Base-by-base conservation (phyloP, 805 yeast genomes). In the Wickerhamomyces silvicola region DNA sequence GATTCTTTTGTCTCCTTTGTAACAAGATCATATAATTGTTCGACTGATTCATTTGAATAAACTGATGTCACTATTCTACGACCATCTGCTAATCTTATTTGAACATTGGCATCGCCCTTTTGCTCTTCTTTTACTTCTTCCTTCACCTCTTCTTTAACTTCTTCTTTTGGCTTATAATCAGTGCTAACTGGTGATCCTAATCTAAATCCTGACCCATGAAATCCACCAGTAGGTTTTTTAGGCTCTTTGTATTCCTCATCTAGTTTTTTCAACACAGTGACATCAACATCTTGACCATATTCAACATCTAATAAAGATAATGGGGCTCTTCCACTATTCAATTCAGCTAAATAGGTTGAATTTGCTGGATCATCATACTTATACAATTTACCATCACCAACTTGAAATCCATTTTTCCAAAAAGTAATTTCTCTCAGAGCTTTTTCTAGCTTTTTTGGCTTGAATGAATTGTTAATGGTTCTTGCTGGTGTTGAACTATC, bases 341-440 rank as follows among this genome's bases (percentile, higher is more conserved):
- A 70, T 44, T 88, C 92, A 42, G 77, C 70, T 47, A 92, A 65
- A 42, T 84, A 81, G 27, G 69, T 72, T 29, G 78, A 78, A 54
- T 90, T 92, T n/a, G 72, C 76, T 6, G 95, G 95, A 55, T 92
- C 97, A 50, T 90, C 96, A 55, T 87, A 92, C 37, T 92, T 68
- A 55, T 72, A 80, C 35, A 92, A 68, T 16, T 75, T 74, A 3
- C 97, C 97, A 30, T 88, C 95, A 20, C 92, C 97, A 17, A 92
- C 87, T 41, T 86, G 85, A 60, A 92, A 92, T 2, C 98, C 98
- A 50, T 92, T 90, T 45, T 78, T 81, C 98, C 98, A 92, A 56
- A 92, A 90, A 0, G 94, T 85, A 40, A 92, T 81, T 26, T 82
- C 82, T 50, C 97, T 72, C 12, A 71, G 68, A 5, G 81, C 95